A percentile compares a stretch with the other conserved stretches of the same genome.
These are phyloP conservation scores for Xylaria sp. DNA, from an alignment of 495 filamentous ascomycete species.

Conservation along the genomic window DNA sequence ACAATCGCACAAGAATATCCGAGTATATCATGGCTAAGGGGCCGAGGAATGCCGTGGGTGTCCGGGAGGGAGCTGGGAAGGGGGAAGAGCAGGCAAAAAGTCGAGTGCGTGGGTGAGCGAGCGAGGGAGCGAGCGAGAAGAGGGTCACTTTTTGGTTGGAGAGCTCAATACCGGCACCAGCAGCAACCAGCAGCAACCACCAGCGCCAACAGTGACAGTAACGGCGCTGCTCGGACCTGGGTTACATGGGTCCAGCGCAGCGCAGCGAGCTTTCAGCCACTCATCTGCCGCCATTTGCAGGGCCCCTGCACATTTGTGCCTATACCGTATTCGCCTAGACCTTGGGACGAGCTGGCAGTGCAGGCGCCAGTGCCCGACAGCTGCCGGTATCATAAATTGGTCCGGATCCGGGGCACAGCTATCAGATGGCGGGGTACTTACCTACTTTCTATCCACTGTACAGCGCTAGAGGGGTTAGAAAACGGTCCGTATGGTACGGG, in stretches of 20 bases:
- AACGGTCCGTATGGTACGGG: neutral
- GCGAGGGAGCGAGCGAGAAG: conserved; percentile 20
- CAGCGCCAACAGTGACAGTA: neutral
- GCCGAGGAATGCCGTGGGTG: conserved; percentile 27
- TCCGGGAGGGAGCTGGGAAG: conserved; percentile 29
- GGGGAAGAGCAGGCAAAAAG: conserved; percentile 4
- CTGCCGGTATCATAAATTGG: neutral
- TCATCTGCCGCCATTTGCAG: conserved; percentile 14
- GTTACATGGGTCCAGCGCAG: conserved; percentile 8
- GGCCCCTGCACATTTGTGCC: neutral
- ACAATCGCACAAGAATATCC: conserved; percentile 34
- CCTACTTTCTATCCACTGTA: neutral
- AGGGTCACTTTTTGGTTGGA: conserved; percentile 26
- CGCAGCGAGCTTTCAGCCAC: conserved; percentile 7
- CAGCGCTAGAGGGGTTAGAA: neutral
- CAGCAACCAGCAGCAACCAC: neutral
- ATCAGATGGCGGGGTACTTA: neutral
- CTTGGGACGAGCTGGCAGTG: neutral
- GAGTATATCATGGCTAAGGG: conserved; percentile 42
- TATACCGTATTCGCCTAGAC: neutral
- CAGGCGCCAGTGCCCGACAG: neutral
- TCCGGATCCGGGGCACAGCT: conserved; percentile 9
- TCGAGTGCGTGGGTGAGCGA: conserved; percentile 23
- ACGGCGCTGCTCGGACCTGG: conserved; percentile 4
- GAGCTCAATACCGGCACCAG: conserved; percentile 9